Evolutionary conservation across 805 yeast genomes (phyloP), one percentile per base, ranked within the genome.

Genomic region (Zygosaccharomyces bisporus): DNA sequence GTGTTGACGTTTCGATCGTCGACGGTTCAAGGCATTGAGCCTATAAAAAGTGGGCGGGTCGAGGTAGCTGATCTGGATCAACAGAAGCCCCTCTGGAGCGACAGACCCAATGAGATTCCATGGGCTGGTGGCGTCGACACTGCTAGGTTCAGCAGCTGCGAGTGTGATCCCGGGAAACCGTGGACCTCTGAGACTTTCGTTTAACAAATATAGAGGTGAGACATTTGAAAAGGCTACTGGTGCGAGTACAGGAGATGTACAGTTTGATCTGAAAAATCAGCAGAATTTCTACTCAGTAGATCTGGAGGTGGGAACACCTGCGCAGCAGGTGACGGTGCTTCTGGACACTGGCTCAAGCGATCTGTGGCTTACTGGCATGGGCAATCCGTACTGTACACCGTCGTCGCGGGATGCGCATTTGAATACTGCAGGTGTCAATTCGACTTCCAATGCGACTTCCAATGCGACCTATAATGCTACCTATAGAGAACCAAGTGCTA

Each of bases 261-360:
- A 43, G 23, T 38, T 47, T 8, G 44, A 38, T 24, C 33, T 77
- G 21, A 53, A 48, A 8, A 76, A 76, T 47, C 64, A 68, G 39
- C 51, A 56, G 9, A 65, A 70, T 9, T 77, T 75, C 47, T 77
- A 75, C 53, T 60, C 73, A 17, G 73, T 71, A 1, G 61, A 63
- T 13, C 38, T 75, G 25, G 51, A 58, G 20, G 53, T 82, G n/a
- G 88, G 89, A 2, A 76, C 83, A 0, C 71, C 77, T 1, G 55
- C 67, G 1, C 80, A 80, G 52, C 55, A 62, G 13, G 68, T 81
- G 4, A 65, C 63, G 5, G 77, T 81, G 5, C 61, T 79, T 32
- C 57, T 82, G 9, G 89, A 82, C 54, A 82, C 87, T 0, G 89
- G 88, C 1, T 80, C 86, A 0, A 72, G 83, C 0, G 88, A 82